Conservation (phyloP, 805 yeast genomes). For the Metahyphopichia silvanorum region DNA sequence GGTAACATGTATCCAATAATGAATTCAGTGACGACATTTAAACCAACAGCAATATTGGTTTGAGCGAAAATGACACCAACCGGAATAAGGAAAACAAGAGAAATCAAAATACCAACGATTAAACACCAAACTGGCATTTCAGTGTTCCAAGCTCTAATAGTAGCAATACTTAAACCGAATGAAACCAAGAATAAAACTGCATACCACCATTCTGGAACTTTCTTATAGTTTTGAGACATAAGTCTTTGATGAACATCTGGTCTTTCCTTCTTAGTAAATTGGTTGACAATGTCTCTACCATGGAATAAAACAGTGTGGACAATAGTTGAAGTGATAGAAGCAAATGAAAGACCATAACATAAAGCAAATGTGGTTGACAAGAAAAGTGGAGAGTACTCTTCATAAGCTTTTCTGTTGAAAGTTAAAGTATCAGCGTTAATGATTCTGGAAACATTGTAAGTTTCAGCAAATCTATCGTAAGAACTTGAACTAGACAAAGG, state of each 20-base stretch:
- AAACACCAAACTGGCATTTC: slow-evolving; percentile 44
- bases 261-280: slow-evolving; percentile 23
- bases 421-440: slow-evolving; percentile 31
- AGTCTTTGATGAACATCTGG: slow-evolving; percentile 50
- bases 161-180: slow-evolving; percentile 30
- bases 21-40: slow-evolving; percentile 50
- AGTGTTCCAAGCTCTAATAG: slow-evolving; percentile 37
- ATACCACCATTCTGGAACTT: slow-evolving; percentile 47
- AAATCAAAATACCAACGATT: slow-evolving; percentile 36
- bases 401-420: slow-evolving; percentile 47
- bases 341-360: slow-evolving; percentile 57
- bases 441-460: slow-evolving; percentile 50
- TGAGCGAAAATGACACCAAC: slow-evolving; percentile 35
- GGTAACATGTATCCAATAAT: slow-evolving; percentile 47
- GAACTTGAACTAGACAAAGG: slow-evolving; percentile 48
- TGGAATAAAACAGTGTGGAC: slow-evolving; percentile 45
- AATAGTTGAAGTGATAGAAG: slow-evolving; percentile 60
- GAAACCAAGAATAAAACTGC: slow-evolving; percentile 22
- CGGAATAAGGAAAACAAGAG: slow-evolving; percentile 36
- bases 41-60: slow-evolving; percentile 32
- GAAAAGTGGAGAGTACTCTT: slow-evolving; percentile 61
- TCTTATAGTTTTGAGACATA: slow-evolving; percentile 43
- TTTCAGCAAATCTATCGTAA: slow-evolving; percentile 38
- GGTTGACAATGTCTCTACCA: slow-evolving; percentile 45
- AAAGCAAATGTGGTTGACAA: slow-evolving; percentile 56